Evolutionary conservation across 1,284 basidiomycete genomes (phyloP).

Genomic region (Megacollybia platyphylla): DNA sequence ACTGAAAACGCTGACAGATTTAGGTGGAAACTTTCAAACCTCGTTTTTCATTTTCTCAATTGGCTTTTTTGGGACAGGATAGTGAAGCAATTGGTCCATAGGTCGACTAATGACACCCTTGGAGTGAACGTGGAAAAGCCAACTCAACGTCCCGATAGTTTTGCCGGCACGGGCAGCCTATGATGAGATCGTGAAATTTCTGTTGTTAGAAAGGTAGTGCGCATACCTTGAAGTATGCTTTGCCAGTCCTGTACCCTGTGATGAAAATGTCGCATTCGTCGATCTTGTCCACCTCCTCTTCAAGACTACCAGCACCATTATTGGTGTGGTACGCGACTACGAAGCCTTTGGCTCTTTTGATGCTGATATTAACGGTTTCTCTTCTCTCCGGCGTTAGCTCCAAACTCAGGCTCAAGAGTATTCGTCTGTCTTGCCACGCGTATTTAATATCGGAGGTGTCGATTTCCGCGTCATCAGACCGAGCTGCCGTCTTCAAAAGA

Average conservation of each 20-base stretch:
- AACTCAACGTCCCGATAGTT: constrained; percentile 67
- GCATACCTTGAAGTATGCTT: constrained; percentile 53
- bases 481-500: constrained; percentile 25
- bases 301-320: constrained; percentile 19
- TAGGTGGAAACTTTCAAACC: constrained; percentile 19
- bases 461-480: constrained; percentile 10
- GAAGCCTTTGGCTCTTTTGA: constrained; percentile 43
- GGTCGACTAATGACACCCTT: constrained; percentile 53
- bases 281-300: constrained; percentile 25
- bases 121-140: constrained; percentile 71
- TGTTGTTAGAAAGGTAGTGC: not conserved
- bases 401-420: constrained; percentile 48
- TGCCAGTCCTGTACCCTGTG: constrained; percentile 54
- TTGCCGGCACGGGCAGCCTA: constrained; percentile 49
- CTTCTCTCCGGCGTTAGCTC: constrained; percentile 35
- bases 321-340: constrained; percentile 25
- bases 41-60: constrained; percentile 30
- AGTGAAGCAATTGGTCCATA: constrained; percentile 48
- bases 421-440: constrained; percentile 21
- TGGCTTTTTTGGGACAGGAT: constrained; percentile 30
- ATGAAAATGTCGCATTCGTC: constrained; percentile 55
- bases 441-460: constrained; percentile 10
- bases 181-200: constrained; percentile 2
- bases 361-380: constrained; percentile 41
- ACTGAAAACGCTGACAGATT: not conserved